Evolutionary conservation across 768 basidiomycete genomes (phyloP), one percentile per base, ranked within the genome.

Genomic region (Piloderma croceum): DNA sequence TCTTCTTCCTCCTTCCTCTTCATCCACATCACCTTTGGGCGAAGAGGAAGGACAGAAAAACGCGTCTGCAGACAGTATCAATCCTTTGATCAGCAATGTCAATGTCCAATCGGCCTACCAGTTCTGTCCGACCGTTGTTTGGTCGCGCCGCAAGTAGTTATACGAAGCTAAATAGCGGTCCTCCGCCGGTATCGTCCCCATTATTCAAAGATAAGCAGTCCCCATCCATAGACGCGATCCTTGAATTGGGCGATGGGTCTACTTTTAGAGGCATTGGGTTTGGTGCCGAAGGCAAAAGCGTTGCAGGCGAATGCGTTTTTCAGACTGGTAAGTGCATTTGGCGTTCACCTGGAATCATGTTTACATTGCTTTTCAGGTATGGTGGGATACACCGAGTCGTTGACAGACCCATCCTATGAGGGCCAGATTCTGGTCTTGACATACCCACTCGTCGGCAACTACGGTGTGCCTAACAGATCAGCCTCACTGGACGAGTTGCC

Each of bases 261-360:
- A 83, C 86, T 1, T 89, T 80, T 54, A 71, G 84, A 42, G 96
- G 96, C 24, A 81, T 87, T 59, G 90, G 86, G 56, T 98, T 99
- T 57, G 96, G 96, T 54, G 91, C 90, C 4, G 76, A 90, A 52
- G 78, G 75, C 34, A 93, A 90, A 65, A 92, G 89, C 57, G 74
- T 94, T 23, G 76, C 94, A 13, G 96, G 96, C 53, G 96, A 99
- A 77, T 98, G 96, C 63, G 96, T 99, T 57, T 99, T 99, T 69
- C 94, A 97, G 70, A 99, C 96, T 29, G 96, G 96, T 93, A 56
- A 60, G 83, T 51, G 54, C 34, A 6, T 18, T 29, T 44, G 31
- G 35, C 47, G 27, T 9, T 9, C 27, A 29, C 9, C 10, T 29
- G 27, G 10, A 15, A 9, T 9, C 27, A 15, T 42, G 49, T 49